phyloP scores from a whole-genome alignment of 1,284 basidiomycete species.

The Jaminaea rosea region DNA sequence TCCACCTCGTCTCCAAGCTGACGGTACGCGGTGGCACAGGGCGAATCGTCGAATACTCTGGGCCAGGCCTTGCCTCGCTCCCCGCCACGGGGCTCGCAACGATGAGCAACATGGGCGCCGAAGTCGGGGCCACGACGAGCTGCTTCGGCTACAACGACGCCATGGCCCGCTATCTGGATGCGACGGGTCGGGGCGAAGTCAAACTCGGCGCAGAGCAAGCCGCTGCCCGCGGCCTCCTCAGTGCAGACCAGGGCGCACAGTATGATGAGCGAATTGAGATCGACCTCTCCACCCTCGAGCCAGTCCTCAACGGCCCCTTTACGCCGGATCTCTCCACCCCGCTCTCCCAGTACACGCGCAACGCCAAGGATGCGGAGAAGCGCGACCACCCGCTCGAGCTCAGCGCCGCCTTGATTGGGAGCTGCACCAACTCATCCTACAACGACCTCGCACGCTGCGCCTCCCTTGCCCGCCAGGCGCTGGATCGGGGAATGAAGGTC shows the following conservation, averaged over 20 bases:
- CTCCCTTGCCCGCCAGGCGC: constrained; percentile 82
- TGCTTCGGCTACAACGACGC: constrained; percentile 83
- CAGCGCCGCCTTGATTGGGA: constrained; percentile 85
- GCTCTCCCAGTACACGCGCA: constrained; percentile 75
- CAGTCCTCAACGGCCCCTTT: constrained; percentile 86
- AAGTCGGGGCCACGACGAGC: constrained; percentile 95
- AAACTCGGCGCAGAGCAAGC: constrained; percentile 79
- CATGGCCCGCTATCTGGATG: constrained; percentile 82
- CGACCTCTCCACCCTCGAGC: constrained; percentile 84
- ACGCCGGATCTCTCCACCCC: constrained; percentile 95
- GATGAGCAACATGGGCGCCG: constrained; percentile 97
- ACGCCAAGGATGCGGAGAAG: constrained; percentile 71
- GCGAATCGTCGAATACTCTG: constrained; percentile 92
- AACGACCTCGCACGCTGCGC: constrained; percentile 67
- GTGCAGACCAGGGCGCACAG: constrained; percentile 78
- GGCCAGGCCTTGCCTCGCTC: constrained; percentile 79
- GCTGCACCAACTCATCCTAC: constrained; percentile 72
- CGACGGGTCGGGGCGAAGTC: constrained; percentile 80
- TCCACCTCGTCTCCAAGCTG: constrained; percentile 85
- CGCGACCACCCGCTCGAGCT: constrained; percentile 77
- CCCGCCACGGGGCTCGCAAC: constrained; percentile 94
- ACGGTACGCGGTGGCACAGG: constrained; percentile 97
- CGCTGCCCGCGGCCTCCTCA: constrained; percentile 65
- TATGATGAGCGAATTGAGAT: constrained; percentile 94
- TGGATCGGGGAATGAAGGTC: constrained; percentile 66